Percentiles rank a stretch among this genome's conserved stretches.
Conservation (phyloP, 257 asterid genomes). For the Pogostemon cablin region DNA sequence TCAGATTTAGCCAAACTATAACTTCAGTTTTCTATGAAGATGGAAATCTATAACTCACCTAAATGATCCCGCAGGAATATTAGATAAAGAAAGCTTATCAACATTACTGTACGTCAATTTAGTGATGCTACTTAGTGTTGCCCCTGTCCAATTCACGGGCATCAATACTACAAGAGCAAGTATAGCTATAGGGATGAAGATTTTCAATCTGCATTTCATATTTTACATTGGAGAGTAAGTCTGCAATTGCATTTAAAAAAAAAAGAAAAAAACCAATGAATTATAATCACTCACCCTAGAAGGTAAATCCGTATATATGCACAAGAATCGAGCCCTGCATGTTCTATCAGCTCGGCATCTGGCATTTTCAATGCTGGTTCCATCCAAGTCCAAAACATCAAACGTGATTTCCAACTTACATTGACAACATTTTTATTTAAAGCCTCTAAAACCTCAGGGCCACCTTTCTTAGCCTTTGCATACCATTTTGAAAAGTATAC, state of each 20-base stretch:
- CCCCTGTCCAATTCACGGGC: conserved; percentile 78
- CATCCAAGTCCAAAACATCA: conserved; percentile 89
- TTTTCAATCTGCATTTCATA: conserved; percentile 68
- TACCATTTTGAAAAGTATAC: conserved; percentile 94
- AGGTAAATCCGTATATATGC: conserved; percentile 80
- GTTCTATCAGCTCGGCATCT: conserved; percentile 77
- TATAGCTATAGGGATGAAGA: conserved; percentile 70
- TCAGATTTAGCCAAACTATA: conserved; percentile 12
- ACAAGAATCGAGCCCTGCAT: conserved; percentile 93
- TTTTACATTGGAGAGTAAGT: background rate
- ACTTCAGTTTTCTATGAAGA: background rate
- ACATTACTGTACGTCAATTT: conserved; percentile 65
- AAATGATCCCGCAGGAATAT: conserved; percentile 61
- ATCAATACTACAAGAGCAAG: conserved; percentile 70
- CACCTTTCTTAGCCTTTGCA: conserved; percentile 64
- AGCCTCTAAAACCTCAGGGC: conserved; percentile 57
- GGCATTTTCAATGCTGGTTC: conserved; percentile 88
- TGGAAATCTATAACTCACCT: conserved; percentile 45
- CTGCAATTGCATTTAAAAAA: conserved; percentile 7
- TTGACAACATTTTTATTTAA: conserved; percentile 51
- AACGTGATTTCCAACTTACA: conserved; percentile 49
- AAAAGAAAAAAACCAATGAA: background rate
- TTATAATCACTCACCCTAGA: conserved; percentile 65
- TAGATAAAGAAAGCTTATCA: conserved; percentile 85
- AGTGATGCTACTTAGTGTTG: conserved; percentile 43